These are phyloP conservation scores for Batkoa obscura DNA, from an alignment of 371 early-diverging fungal genomes.

Conservation along the genomic window DNA sequence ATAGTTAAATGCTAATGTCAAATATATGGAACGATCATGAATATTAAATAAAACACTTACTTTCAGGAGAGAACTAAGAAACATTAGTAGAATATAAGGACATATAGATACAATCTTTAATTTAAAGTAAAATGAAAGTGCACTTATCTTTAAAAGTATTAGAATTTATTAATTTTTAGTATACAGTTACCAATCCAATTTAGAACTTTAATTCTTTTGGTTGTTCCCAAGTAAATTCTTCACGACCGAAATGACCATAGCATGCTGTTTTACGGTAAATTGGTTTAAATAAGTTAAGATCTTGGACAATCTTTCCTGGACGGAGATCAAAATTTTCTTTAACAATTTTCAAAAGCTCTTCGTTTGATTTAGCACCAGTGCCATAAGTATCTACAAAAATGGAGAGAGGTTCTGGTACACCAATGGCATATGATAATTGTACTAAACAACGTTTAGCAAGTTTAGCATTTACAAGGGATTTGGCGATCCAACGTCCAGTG, in stretches of 20 bases:
- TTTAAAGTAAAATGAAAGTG: no score
- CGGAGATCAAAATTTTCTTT: slow-evolving; percentile 96
- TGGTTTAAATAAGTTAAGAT: slow-evolving; percentile 93
- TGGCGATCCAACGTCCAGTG: slow-evolving; percentile 98
- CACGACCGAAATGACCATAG: slow-evolving; percentile 98
- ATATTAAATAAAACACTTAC: no score
- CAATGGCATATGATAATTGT: slow-evolving; percentile 98
- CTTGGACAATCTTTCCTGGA: slow-evolving; percentile 95
- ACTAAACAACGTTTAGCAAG: slow-evolving; percentile 89
- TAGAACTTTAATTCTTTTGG: slow-evolving; percentile 74
- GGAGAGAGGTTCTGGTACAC: slow-evolving; percentile 95
- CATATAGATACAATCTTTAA: no score
- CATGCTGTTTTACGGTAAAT: slow-evolving; percentile 93
- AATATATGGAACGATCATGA: no score
- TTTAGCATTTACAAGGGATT: slow-evolving; percentile 81
- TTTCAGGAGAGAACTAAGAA: no score
- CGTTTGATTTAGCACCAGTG: slow-evolving; percentile 73
- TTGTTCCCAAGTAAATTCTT: slow-evolving; percentile 93
- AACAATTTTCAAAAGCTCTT: slow-evolving; percentile 82
- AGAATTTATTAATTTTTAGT: no score
- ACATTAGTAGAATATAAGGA: no score
- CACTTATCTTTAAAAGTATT: no score
- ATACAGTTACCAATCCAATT: no score
- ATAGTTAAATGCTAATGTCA: no score
- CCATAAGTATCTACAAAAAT: slow-evolving; percentile 96